phyloP scores from a whole-genome alignment of 2,329 filamentous ascomycete species.

The Epichloe baconii region DNA sequence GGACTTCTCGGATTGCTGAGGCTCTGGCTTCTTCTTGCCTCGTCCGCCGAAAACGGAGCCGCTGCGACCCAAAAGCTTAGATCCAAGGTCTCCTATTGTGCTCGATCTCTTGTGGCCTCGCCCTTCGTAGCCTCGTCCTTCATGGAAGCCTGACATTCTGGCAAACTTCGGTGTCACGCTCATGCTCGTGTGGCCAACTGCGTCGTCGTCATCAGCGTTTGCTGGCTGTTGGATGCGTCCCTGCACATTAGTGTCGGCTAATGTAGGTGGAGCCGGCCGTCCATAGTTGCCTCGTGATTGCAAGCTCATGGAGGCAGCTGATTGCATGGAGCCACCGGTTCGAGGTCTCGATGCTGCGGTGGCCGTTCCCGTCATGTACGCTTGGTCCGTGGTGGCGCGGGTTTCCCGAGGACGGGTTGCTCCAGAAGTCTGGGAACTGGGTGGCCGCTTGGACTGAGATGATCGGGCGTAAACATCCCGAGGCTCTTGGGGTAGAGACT shows the following conservation, averaged over 20 bases:
- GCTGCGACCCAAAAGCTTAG: constrained; percentile 73
- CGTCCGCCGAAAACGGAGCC: constrained; percentile 66
- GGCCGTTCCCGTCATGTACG: constrained; percentile 30
- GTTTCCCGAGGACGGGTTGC: constrained; percentile 16
- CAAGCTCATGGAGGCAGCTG: constrained; percentile 51
- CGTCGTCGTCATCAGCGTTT: constrained; percentile 49
- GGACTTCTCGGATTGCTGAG: constrained; percentile 40
- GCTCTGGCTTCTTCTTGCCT: constrained; percentile 37
- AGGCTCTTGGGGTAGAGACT: constrained; percentile 47
- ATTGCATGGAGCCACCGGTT: constrained; percentile 71
- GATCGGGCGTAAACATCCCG: constrained; percentile 31
- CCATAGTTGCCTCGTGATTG: constrained; percentile 59
- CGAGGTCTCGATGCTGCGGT: constrained; percentile 46
- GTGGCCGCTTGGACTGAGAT: constrained; percentile 27
- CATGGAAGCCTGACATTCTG: constrained; percentile 44
- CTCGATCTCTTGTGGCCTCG: constrained; percentile 56
- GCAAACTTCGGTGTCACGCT: constrained; percentile 46
- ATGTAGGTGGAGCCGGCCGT: constrained; percentile 73
- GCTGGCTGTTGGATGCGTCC: constrained; percentile 75
- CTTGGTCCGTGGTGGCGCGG: constrained; percentile 26
- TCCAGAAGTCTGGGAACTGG: constrained; percentile 30
- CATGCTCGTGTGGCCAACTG: constrained; percentile 49
- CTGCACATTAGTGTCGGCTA: constrained; percentile 79
- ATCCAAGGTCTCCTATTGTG: constrained; percentile 69
- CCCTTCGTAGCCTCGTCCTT: constrained; percentile 30